phyloP scores from a whole-genome alignment of 2,329 filamentous ascomycete genomes.

The Fusarium falciforme region DNA sequence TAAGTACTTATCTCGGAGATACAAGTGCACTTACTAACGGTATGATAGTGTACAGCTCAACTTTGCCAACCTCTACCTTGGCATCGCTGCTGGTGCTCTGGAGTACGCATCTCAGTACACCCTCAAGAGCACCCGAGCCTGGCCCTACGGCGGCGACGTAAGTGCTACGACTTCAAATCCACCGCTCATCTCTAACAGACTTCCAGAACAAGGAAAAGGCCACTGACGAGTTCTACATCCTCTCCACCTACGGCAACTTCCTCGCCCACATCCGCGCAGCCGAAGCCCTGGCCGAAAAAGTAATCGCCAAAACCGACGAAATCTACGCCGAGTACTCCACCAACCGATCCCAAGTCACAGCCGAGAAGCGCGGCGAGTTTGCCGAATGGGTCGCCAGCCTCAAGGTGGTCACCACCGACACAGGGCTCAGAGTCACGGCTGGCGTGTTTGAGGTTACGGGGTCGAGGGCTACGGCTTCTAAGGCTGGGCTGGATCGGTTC shows the following conservation, averaged over 20 bases:
- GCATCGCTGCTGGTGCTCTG: slow-evolving; percentile 70
- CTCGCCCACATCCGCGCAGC: slow-evolving; percentile 71
- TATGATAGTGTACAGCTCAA: slow-evolving; percentile 67
- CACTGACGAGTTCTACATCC: slow-evolving; percentile 73
- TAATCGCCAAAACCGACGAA: slow-evolving; percentile 59
- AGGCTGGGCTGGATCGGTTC: slow-evolving; percentile 71
- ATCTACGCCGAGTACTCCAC: slow-evolving; percentile 56
- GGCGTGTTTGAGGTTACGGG: slow-evolving; percentile 75
- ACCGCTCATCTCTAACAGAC: background rate
- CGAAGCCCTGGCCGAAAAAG: slow-evolving; percentile 67
- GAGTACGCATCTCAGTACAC: slow-evolving; percentile 68
- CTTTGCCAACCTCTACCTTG: slow-evolving; percentile 75
- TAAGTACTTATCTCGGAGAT: slow-evolving; percentile 37
- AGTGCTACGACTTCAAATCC: slow-evolving; percentile 14
- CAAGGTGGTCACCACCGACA: slow-evolving; percentile 73
- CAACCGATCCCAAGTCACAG: slow-evolving; percentile 58
- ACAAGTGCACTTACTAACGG: background rate
- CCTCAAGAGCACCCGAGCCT: slow-evolving; percentile 65
- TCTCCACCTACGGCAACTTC: slow-evolving; percentile 73
- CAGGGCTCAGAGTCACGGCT: slow-evolving; percentile 65
- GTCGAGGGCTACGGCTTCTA: slow-evolving; percentile 66
- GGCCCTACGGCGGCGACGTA: slow-evolving; percentile 73
- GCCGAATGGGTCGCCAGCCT: slow-evolving; percentile 72
- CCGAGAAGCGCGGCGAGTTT: slow-evolving; percentile 66
- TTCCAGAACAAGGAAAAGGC: slow-evolving; percentile 63